Evolutionary conservation across 129 eudicot genomes (phyloP).

Genomic region (Ambrosia trifida): DNA sequence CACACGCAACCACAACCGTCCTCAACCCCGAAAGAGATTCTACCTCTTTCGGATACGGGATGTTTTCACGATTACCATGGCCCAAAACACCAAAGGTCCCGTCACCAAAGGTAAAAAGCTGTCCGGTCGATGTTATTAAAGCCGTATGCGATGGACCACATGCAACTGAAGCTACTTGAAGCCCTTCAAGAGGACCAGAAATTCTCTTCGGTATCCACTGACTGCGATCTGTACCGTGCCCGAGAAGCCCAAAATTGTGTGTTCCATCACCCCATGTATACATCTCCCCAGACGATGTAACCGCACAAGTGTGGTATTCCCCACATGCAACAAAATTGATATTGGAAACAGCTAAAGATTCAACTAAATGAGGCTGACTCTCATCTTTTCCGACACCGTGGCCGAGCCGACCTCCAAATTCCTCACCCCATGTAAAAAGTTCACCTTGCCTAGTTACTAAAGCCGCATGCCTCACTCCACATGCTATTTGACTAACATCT

Average conservation of each 20-base stretch:
- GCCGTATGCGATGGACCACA: slow-evolving; percentile 99
- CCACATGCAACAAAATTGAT: slow-evolving; percentile 90
- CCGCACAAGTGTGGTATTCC: slow-evolving; percentile 89
- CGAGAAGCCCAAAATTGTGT: slow-evolving; percentile 85
- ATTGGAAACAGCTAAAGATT: slow-evolving; percentile 55
- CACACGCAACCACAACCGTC: slow-evolving; percentile 85
- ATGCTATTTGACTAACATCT: slow-evolving; percentile 80
- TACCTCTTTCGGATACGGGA: slow-evolving; percentile 70
- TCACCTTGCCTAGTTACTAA: slow-evolving; percentile 87
- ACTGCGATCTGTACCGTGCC: slow-evolving; percentile 84
- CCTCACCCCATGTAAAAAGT: slow-evolving; percentile 92
- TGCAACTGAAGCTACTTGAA: slow-evolving; percentile 65
- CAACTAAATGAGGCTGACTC: slow-evolving; percentile 68
- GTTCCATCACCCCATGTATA: slow-evolving; percentile 98
- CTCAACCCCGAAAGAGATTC: slow-evolving; percentile 79
- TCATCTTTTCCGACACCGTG: slow-evolving; percentile 88
- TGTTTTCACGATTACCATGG: slow-evolving; percentile 74
- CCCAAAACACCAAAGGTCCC: slow-evolving; percentile 93
- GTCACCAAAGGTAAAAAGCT: slow-evolving; percentile 93
- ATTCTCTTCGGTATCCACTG: slow-evolving; percentile 95
- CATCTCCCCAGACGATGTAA: slow-evolving; percentile 72
- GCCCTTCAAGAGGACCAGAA: slow-evolving; percentile 82
- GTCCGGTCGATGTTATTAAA: slow-evolving; percentile 72
- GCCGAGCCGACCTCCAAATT: slow-evolving; percentile 94
- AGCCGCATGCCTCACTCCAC: slow-evolving; percentile 91